phyloP scores from a whole-genome alignment of 2,329 filamentous ascomycete species.

The Colletotrichum plurivorum region DNA sequence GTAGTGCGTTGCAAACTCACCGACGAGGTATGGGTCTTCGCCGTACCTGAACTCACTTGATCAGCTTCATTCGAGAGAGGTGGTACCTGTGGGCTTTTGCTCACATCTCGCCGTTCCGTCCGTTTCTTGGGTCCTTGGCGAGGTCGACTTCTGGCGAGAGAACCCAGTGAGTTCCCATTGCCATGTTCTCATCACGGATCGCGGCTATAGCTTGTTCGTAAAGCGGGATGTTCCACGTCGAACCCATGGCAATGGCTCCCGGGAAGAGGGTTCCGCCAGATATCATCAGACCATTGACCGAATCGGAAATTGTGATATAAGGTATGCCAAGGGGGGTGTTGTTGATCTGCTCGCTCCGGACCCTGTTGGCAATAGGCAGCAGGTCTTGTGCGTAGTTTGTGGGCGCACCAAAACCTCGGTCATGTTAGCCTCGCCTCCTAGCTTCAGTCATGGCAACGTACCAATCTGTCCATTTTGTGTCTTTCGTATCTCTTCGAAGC shows the following conservation, averaged over 20 bases:
- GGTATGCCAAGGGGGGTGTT: constrained; percentile 43
- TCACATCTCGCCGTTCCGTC: constrained; percentile 43
- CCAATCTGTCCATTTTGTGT: constrained; percentile 36
- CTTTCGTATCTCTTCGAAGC: constrained; percentile 26
- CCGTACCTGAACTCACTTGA: constrained; percentile 44
- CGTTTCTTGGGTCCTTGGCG: constrained; percentile 49
- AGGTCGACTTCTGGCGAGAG: constrained; percentile 51
- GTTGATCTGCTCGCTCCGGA: constrained; percentile 43
- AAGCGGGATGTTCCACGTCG: constrained; percentile 48
- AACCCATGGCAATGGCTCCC: constrained; percentile 47
- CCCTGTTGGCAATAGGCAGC: constrained; percentile 45
- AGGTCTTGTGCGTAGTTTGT: constrained; percentile 48
- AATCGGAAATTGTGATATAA: constrained; percentile 47
- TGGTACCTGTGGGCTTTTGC: background rate
- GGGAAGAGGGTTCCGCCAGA: constrained; percentile 51
- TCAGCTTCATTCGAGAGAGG: background rate
- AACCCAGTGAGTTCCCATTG: constrained; percentile 51
- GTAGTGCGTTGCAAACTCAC: constrained; percentile 50
- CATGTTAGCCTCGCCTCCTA: background rate
- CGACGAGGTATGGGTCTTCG: constrained; percentile 50
- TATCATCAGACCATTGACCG: constrained; percentile 49
- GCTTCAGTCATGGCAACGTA: background rate
- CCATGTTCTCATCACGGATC: constrained; percentile 50
- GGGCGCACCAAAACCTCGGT: constrained; percentile 46
- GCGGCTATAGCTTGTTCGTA: constrained; percentile 46